Percentiles rank a stretch among this genome's conserved stretches.
These are phyloP conservation scores for Acanthamoeba lenticulata DNA, from an alignment of 208 protist species.

Conservation along the genomic window DNA sequence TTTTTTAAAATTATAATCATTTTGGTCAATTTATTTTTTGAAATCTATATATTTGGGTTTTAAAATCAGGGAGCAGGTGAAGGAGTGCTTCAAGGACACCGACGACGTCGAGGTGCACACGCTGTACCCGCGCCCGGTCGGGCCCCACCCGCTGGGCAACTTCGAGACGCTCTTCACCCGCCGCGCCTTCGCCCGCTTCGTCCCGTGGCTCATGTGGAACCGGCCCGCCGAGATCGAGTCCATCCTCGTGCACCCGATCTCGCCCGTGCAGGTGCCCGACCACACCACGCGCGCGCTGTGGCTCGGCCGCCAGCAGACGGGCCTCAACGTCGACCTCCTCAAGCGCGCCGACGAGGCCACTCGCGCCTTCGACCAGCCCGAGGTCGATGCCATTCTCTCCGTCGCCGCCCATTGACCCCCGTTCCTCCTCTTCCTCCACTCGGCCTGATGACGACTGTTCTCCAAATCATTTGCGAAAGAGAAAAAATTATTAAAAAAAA, in stretches of 20 bases:
- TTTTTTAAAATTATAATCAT: too few species aligned
- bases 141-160: neutral
- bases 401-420: neutral
- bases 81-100: neutral
- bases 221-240: neutral
- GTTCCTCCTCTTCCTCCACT: too few species aligned
- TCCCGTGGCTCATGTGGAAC: neutral
- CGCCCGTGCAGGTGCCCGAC: neutral
- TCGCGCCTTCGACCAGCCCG: neutral
- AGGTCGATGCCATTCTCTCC: conserved; percentile 1
- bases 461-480: too few species aligned
- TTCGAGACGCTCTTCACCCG: neutral
- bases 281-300: neutral
- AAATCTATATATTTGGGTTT: too few species aligned
- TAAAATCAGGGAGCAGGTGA: neutral
- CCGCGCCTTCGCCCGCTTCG: neutral
- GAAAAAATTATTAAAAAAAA: too few species aligned
- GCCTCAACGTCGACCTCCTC: neutral
- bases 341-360: neutral
- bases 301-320: neutral
- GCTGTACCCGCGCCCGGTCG: neutral
- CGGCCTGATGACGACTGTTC: neutral
- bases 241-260: neutral
- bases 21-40: too few species aligned
- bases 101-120: neutral